Evolutionary conservation across 495 filamentous ascomycete species (phyloP).

Genomic region (Penicillium antarcticum): DNA sequence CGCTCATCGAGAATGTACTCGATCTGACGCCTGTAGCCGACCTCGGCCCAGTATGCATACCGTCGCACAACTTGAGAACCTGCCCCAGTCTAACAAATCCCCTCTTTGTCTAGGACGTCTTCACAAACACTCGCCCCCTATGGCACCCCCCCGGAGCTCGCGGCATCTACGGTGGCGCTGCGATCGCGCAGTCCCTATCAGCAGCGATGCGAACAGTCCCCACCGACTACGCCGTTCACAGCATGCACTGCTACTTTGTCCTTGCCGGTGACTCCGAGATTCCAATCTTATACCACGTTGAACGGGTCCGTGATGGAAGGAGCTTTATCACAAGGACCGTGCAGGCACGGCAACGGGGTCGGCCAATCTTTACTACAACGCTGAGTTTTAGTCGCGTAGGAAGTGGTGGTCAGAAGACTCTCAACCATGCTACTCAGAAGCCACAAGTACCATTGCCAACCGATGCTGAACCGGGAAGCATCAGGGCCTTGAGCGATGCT

Average conservation of each 20-base stretch:
- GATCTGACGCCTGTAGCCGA: constrained; percentile 77
- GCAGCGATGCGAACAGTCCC: constrained; percentile 87
- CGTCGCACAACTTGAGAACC: neutral
- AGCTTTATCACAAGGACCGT: constrained; percentile 94
- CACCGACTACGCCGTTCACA: constrained; percentile 75
- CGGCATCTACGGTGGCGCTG: constrained; percentile 88
- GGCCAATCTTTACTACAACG: constrained; percentile 91
- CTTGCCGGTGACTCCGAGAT: constrained; percentile 80
- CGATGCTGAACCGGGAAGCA: constrained; percentile 15
- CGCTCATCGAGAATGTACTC: constrained; percentile 82
- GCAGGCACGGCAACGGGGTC: constrained; percentile 85
- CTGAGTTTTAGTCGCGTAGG: constrained; percentile 78
- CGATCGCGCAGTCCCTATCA: constrained; percentile 86
- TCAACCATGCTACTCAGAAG: constrained; percentile 43
- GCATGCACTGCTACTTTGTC: constrained; percentile 99
- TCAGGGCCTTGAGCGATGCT: constrained; percentile 23
- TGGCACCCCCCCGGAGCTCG: constrained; percentile 91
- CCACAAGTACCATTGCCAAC: constrained; percentile 29
- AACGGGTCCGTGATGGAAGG: constrained; percentile 84
- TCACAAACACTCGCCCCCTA: constrained; percentile 84
- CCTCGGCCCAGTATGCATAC: constrained; percentile 66
- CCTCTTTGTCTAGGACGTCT: constrained; percentile 61
- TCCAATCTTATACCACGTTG: constrained; percentile 89
- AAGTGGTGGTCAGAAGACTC: constrained; percentile 57
- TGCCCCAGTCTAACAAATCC: constrained; percentile 1